phyloP scores from a whole-genome alignment of 2,329 filamentous ascomycete genomes.

The Fusarium annulatum region DNA sequence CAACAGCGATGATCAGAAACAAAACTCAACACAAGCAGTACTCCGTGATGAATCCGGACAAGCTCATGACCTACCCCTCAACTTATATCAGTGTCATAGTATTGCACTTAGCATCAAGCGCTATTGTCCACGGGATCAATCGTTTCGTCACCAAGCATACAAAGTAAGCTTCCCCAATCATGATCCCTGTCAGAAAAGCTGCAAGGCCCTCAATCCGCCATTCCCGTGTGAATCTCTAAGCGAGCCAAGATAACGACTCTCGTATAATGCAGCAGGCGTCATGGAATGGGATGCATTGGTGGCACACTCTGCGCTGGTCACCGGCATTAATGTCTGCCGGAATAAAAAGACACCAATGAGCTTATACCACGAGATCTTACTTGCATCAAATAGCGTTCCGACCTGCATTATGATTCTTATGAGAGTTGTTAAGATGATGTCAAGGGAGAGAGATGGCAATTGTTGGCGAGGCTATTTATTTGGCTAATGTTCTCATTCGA shows the following conservation, averaged over 20 bases:
- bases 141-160: constrained; percentile 12
- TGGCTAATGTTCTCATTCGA: constrained; percentile 3
- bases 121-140: neutral
- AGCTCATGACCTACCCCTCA: neutral
- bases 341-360: neutral
- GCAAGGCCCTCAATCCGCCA: neutral
- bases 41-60: neutral
- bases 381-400: neutral
- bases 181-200: neutral
- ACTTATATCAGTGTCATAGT: neutral
- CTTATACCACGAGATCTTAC: constrained; percentile 19
- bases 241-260: neutral
- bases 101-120: neutral
- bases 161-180: neutral
- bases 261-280: neutral
- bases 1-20: neutral
- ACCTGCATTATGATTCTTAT: constrained; percentile 1
- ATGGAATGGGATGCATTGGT: neutral
- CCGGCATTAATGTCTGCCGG: neutral
- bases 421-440: constrained; percentile 1
- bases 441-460: neutral
- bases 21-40: neutral
- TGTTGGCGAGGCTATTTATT: constrained; percentile 12
- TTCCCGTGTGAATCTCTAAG: neutral
- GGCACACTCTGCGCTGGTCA: neutral